These are phyloP conservation scores for Zygnema circumcarinatum DNA, from an alignment of 139 green algal species.

Conservation along the genomic window DNA sequence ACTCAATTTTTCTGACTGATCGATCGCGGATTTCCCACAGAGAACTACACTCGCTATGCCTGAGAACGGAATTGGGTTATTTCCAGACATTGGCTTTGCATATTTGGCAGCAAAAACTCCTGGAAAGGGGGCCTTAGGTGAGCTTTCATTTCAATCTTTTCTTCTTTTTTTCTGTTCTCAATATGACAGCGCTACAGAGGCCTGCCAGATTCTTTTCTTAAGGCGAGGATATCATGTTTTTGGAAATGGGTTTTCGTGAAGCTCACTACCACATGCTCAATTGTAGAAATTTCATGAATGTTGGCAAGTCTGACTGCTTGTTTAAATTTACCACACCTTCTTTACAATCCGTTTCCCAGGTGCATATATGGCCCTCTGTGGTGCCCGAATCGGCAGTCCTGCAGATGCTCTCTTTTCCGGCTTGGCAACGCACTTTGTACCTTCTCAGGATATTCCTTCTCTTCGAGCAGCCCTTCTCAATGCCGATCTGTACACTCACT, in stretches of 20 bases:
- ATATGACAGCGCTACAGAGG: too few relatives aligned
- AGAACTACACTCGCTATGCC: slow-evolving; percentile 47
- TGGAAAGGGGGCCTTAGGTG: slow-evolving; percentile 34
- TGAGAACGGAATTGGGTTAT: slow-evolving; percentile 58
- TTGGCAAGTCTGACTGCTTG: too few relatives aligned
- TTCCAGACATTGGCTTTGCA: slow-evolving; percentile 58
- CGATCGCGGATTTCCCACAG: too few relatives aligned
- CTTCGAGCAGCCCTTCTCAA: slow-evolving; percentile 33
- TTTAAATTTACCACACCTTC: too few relatives aligned
- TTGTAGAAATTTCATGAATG: too few relatives aligned
- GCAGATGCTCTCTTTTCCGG: slow-evolving; percentile 32
- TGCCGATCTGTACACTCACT: slow-evolving; percentile 4
- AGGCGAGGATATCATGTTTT: too few relatives aligned
- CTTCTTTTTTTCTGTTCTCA: background rate
- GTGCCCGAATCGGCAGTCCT: slow-evolving; percentile 38
- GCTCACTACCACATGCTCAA: too few relatives aligned
- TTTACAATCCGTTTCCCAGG: too few relatives aligned
- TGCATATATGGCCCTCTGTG: slow-evolving; percentile 49
- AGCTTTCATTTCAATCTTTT: too few relatives aligned
- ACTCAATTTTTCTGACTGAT: too few relatives aligned
- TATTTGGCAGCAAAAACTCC: slow-evolving; percentile 37
- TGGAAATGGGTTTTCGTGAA: too few relatives aligned
- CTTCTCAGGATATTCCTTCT: slow-evolving; percentile 32
- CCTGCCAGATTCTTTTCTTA: too few relatives aligned
- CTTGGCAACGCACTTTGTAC: slow-evolving; percentile 53